Percentiles rank a stretch among this genome's conserved stretches.
These are phyloP conservation scores for Fonsecaea pedrosoi DNA, from an alignment of 2,329 filamentous ascomycete genomes.

Conservation along the genomic window DNA sequence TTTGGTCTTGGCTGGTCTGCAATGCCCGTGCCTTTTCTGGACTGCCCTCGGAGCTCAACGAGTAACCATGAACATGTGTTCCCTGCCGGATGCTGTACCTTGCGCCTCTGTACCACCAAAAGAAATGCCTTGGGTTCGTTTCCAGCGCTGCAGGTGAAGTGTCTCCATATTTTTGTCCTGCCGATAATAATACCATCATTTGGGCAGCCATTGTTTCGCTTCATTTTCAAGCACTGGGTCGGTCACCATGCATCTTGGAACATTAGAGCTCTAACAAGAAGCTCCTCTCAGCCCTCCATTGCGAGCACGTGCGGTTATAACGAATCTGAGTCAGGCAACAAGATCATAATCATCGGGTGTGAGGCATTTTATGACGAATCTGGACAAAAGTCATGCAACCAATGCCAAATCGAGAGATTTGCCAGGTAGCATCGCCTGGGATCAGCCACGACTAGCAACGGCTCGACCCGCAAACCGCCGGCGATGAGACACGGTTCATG, in stretches of 20 bases:
- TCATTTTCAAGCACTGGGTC: constrained; percentile 30
- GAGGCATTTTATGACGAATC: constrained; percentile 32
- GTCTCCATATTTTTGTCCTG: background rate
- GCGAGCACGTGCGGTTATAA: constrained; percentile 15
- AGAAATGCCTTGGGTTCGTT: background rate
- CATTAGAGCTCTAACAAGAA: background rate
- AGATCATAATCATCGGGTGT: constrained; percentile 20
- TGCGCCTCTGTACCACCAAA: constrained; percentile 22
- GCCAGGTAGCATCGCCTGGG: constrained; percentile 23
- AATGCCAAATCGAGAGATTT: background rate
- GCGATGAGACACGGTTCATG: background rate
- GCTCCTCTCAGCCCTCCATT: constrained; percentile 10
- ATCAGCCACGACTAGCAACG: constrained; percentile 22
- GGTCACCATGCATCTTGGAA: background rate
- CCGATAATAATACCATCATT: background rate
- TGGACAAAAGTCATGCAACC: constrained; percentile 24
- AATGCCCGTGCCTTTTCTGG: constrained; percentile 1
- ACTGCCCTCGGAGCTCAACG: background rate
- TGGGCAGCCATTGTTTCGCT: constrained; percentile 27
- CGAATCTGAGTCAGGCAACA: constrained; percentile 22
- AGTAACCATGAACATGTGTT: constrained; percentile 31
- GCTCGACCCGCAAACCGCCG: constrained; percentile 19
- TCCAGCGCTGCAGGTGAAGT: constrained; percentile 1
- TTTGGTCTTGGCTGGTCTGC: constrained; percentile 17
- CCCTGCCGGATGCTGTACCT: constrained; percentile 27